phyloP scores from a whole-genome alignment of 768 basidiomycete species.

The Phylloporus sp. region DNA sequence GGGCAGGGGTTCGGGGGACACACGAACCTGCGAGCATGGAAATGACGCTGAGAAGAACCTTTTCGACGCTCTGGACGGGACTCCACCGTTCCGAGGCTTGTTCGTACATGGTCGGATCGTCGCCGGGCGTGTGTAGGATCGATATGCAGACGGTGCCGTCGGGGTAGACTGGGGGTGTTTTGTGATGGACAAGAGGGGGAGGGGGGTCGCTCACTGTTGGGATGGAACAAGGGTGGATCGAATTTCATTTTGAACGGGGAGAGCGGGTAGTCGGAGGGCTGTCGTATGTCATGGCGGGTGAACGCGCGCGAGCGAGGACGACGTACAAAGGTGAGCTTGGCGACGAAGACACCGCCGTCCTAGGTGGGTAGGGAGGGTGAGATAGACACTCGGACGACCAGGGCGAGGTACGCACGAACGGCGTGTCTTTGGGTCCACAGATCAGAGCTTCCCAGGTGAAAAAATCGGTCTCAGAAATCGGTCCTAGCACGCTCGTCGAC shows the following conservation, averaged over 20 bases:
- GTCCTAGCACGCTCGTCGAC: constrained; percentile 55
- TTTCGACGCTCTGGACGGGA: constrained; percentile 98
- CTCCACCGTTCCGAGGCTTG: constrained; percentile 95
- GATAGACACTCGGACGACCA: no score
- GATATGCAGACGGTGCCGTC: constrained; percentile 98
- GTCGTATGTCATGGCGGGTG: not conserved
- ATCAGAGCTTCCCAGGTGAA: constrained; percentile 96
- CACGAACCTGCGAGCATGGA: constrained; percentile 89
- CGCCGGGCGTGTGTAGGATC: constrained; percentile 91
- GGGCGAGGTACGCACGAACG: constrained; percentile 60
- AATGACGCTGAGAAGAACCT: constrained; percentile 92
- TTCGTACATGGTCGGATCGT: constrained; percentile 91
- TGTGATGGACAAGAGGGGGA: not conserved
- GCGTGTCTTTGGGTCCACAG: constrained; percentile 89
- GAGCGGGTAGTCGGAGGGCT: constrained; percentile 90
- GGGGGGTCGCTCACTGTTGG: constrained; percentile 70
- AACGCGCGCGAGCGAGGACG: no score
- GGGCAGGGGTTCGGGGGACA: not conserved
- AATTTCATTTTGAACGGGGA: constrained; percentile 99
- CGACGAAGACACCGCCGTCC: constrained; percentile 95
- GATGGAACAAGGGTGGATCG: constrained; percentile 94
- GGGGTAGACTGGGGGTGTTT: constrained; percentile 68
- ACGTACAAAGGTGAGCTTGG: constrained; percentile 86
- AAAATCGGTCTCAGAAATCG: constrained; percentile 88
- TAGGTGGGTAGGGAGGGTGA: no score